Conservation (phyloP, 768 basidiomycete species). For the Holtermanniella nyarrowii region DNA sequence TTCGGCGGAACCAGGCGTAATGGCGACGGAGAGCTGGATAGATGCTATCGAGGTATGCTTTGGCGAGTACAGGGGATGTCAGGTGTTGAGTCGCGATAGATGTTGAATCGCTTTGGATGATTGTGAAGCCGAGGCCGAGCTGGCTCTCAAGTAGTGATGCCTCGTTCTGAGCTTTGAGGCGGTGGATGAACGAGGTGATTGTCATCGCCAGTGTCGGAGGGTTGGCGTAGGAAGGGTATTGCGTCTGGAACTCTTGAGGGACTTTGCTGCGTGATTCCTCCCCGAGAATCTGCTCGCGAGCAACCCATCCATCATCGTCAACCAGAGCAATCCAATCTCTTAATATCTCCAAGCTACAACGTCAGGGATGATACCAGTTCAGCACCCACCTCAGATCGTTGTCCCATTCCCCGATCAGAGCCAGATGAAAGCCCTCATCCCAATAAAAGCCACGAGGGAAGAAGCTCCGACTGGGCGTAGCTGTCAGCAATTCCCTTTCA, state of each 20-base stretch:
- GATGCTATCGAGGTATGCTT: slow-evolving; percentile 63
- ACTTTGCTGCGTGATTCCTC: slow-evolving; percentile 95
- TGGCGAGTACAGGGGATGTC: slow-evolving; percentile 53
- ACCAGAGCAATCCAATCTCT: slow-evolving; percentile 82
- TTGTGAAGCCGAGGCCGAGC: slow-evolving; percentile 43
- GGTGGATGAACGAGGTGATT: slow-evolving; percentile 75
- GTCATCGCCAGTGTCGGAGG: slow-evolving; percentile 92
- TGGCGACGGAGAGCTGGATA: slow-evolving; percentile 78
- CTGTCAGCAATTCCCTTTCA: slow-evolving; percentile 68
- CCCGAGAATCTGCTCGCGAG: slow-evolving; percentile 88
- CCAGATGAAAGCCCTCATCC: slow-evolving; percentile 95
- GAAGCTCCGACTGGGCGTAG: slow-evolving; percentile 90
- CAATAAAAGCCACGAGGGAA: slow-evolving; percentile 98
- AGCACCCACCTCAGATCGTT: slow-evolving; percentile 61
- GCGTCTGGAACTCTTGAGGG: slow-evolving; percentile 78
- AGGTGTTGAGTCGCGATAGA: slow-evolving; percentile 40
- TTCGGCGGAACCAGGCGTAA: slow-evolving; percentile 92
- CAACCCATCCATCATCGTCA: slow-evolving; percentile 93
- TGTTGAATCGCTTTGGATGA: not conserved
- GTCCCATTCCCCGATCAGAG: slow-evolving; percentile 88
- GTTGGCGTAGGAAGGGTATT: slow-evolving; percentile 89
- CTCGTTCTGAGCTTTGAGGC: slow-evolving; percentile 46
- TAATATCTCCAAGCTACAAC: slow-evolving; percentile 67
- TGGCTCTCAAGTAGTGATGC: slow-evolving; percentile 53
- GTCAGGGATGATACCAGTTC: not conserved